These are phyloP conservation scores for Botryotinia calthae DNA, from an alignment of 2,329 filamentous ascomycete species.

Conservation along the genomic window DNA sequence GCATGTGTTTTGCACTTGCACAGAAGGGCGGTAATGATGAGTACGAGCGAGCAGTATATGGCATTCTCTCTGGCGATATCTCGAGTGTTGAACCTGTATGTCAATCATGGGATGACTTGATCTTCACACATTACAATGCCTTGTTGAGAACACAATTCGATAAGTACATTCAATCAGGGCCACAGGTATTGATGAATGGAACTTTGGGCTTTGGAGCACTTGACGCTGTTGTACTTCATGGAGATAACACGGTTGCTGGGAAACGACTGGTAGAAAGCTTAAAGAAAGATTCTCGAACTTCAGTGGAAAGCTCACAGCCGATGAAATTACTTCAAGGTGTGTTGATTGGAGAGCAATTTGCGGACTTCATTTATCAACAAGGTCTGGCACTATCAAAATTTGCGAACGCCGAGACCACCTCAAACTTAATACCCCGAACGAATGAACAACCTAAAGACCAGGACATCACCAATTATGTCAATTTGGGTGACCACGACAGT, in stretches of 20 bases:
- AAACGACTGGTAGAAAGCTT: constrained; percentile 60
- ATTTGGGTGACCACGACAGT: constrained; percentile 58
- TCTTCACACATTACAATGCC: constrained; percentile 88
- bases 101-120: constrained; percentile 77
- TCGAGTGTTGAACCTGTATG: constrained; percentile 74
- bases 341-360: constrained; percentile 63
- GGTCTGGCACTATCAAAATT: constrained; percentile 50
- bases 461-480: constrained; percentile 49
- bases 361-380: constrained; percentile 57
- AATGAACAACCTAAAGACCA: constrained; percentile 40
- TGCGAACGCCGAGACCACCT: constrained; percentile 46
- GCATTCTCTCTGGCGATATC: constrained; percentile 81
- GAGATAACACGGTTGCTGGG: constrained; percentile 52
- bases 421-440: constrained; percentile 46
- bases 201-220: constrained; percentile 60
- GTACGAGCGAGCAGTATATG: constrained; percentile 88
- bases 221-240: constrained; percentile 62
- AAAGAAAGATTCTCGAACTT: constrained; percentile 54
- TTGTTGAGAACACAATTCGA: constrained; percentile 78
- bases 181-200: constrained; percentile 52
- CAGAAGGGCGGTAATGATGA: constrained; percentile 68
- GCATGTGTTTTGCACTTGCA: constrained; percentile 71
- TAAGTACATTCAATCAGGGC: constrained; percentile 58
- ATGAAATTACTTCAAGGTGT: constrained; percentile 76
- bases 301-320: constrained; percentile 59